These are phyloP conservation scores for Scheffersomyces lignicola DNA, from an alignment of 1,139 yeast genomes.

Conservation along the genomic window DNA sequence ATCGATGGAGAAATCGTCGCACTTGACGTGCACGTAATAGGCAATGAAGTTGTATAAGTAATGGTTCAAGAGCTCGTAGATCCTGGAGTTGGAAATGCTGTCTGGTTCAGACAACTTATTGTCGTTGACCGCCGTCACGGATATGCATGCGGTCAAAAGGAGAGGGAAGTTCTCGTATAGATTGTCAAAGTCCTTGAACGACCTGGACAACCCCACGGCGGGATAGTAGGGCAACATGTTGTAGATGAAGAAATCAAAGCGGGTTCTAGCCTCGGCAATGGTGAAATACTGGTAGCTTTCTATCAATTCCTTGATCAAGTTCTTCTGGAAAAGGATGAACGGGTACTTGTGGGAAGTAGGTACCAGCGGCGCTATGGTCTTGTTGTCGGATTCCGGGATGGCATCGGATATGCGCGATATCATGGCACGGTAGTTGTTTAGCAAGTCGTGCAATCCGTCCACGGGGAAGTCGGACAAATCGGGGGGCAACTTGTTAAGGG, in stretches of 20 bases:
- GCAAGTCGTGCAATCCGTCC: background rate
- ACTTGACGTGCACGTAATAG: slow-evolving; percentile 39
- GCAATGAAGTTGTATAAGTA: slow-evolving; percentile 50
- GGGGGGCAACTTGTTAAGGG: background rate
- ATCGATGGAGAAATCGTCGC: slow-evolving; percentile 43
- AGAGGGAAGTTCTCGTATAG: slow-evolving; percentile 43
- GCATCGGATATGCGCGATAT: slow-evolving; percentile 9
- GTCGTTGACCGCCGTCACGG: slow-evolving; percentile 49
- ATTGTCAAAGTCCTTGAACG: slow-evolving; percentile 35
- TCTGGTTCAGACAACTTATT: slow-evolving; percentile 23
- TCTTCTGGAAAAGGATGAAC: slow-evolving; percentile 37
- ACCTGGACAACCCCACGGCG: slow-evolving; percentile 39
- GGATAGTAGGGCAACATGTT: slow-evolving; percentile 51
- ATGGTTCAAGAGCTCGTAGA: slow-evolving; percentile 41
- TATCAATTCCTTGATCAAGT: slow-evolving; percentile 43
- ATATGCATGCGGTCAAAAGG: slow-evolving; percentile 45
- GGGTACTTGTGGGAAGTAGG: slow-evolving; percentile 21
- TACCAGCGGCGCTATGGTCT: slow-evolving; percentile 7
- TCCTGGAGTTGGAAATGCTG: slow-evolving; percentile 19
- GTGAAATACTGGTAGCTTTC: slow-evolving; percentile 19
- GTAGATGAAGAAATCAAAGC: slow-evolving; percentile 35
- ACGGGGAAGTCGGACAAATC: slow-evolving; percentile 3
- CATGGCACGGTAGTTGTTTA: slow-evolving; percentile 1
- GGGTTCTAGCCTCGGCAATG: slow-evolving; percentile 26
- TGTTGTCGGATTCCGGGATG: slow-evolving; percentile 7